Base-by-base conservation (phyloP, 2,329 filamentous ascomycete species). In the Myriosclerotinia curreyana region DNA sequence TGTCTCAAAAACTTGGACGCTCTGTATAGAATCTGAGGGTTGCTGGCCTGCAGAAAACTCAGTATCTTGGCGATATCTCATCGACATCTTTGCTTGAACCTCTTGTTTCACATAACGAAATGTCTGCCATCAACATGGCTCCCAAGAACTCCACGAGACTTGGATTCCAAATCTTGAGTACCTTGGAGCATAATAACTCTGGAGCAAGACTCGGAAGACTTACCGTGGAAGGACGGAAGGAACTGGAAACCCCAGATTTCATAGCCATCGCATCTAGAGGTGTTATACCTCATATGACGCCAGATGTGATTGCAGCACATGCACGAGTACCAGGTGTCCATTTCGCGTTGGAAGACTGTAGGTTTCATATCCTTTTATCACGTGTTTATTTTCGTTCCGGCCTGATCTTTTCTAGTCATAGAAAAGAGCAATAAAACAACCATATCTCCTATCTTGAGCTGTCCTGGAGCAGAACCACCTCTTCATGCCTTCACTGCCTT, bases 301-400 rank as follows among this genome's bases (percentile, higher is more conserved):
- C 92, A 48, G 95, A 99, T 79, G 89, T 89, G 66, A 80, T 95
- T 69, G 75, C 78, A 49, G 87, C 85, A 63, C 81, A 89, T 71
- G 86, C 87, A 0, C 75, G 82, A 6, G 80, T 96, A 65, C 79
- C 80, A 36, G 90, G 89, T 34, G 81, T 91, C 3, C 96, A 96
- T 74, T 80, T 95, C 72, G 91, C 89, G 0, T 79, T 98, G 36
- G 95, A 99, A 80, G 95, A 99, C 76, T 98, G 95, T 97, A 82
- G 77, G 90, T 64, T 49, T 46, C 44, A n/a, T 38, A 77, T 17
- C 5, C 76, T 36, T n/a, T 46, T 9, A 44, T 69, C 60, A 67
- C 65, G 63, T 68, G 60, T n/a, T 40, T 22, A 20, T 55, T 34
- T 42, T 31, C 31, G 60, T 42, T 34, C 56, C 58, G 64, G 28